Conservation (phyloP, 73 alveolate genomes). For the Durusdinium trenchii region DNA sequence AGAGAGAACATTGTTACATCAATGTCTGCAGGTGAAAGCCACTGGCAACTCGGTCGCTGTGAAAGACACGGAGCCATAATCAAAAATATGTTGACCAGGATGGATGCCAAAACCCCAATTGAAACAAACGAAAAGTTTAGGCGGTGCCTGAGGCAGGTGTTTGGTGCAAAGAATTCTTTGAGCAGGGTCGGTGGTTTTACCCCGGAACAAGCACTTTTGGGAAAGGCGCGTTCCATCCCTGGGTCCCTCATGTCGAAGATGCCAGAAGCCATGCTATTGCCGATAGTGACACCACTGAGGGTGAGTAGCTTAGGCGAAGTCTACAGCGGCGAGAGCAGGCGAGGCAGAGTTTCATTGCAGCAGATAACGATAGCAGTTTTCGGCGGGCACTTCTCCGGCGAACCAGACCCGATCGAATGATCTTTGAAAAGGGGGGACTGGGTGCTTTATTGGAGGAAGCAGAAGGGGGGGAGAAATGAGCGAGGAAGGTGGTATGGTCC, state of each 20-base stretch:
- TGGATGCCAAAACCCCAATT: not conserved
- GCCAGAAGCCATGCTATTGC: not conserved
- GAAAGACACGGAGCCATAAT: not conserved
- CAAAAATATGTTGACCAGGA: constrained; percentile 1
- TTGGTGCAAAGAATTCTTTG: not conserved
- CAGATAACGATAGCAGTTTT: not conserved
- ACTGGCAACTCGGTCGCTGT: constrained; percentile 13
- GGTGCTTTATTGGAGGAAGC: constrained; percentile 3
- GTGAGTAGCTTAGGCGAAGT: not conserved
- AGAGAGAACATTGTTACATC: not conserved
- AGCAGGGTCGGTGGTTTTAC: not conserved
- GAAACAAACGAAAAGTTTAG: not conserved
- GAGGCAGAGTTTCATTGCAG: not conserved
- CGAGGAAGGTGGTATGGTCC: constrained; percentile 34
- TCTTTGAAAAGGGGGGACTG: not conserved
- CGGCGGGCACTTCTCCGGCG: not conserved
- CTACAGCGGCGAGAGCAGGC: not conserved
- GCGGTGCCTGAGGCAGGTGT: not conserved
- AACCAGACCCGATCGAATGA: not conserved
- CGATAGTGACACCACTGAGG: not conserved
- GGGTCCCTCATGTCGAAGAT: not conserved
- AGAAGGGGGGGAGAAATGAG: not conserved
- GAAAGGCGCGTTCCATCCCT: not conserved
- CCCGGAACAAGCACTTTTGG: not conserved
- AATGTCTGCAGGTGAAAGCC: constrained; percentile 19